phyloP scores from a whole-genome alignment of 2,329 filamentous ascomycete species.

The Diaporthe longicolla region DNA sequence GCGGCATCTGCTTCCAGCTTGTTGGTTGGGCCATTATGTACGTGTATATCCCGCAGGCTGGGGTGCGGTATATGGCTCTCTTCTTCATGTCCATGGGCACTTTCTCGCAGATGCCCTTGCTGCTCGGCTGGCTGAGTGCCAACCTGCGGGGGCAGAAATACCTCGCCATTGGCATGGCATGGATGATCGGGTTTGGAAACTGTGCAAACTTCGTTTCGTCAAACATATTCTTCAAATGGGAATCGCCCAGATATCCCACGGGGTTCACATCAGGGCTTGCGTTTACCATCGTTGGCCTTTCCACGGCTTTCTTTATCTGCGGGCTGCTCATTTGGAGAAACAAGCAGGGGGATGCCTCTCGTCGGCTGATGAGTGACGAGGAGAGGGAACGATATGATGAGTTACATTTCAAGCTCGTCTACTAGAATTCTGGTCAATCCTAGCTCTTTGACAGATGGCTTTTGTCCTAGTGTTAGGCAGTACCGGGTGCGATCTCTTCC shows the following conservation, averaged over 20 bases:
- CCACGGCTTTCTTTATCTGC: conserved; percentile 1
- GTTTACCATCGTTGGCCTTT: conserved; percentile 41
- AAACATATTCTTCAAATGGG: conserved; percentile 57
- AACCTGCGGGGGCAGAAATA: conserved; percentile 31
- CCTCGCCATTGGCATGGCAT: conserved; percentile 57
- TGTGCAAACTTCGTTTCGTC: conserved; percentile 58
- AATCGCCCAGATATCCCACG: conserved; percentile 55
- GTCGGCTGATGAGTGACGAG: conserved; percentile 20
- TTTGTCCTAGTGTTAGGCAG: neutral
- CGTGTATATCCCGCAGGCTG: conserved; percentile 45
- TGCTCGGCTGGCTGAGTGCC: conserved; percentile 44
- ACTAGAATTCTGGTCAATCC: neutral
- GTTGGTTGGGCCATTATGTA: conserved; percentile 50
- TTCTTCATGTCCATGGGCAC: conserved; percentile 50
- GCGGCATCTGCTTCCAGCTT: conserved; percentile 46
- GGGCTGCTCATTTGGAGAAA: conserved; percentile 8
- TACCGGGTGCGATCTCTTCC: neutral
- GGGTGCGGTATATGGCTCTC: conserved; percentile 49
- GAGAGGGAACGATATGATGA: conserved; percentile 26
- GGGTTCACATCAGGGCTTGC: conserved; percentile 55
- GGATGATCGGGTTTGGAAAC: conserved; percentile 60
- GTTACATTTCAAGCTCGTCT: conserved; percentile 25
- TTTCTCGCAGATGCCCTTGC: conserved; percentile 49
- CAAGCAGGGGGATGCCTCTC: neutral
- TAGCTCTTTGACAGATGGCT: neutral